Evolutionary conservation across 1,139 yeast species (phyloP).

Genomic region (Scheffersomyces insectosa): DNA sequence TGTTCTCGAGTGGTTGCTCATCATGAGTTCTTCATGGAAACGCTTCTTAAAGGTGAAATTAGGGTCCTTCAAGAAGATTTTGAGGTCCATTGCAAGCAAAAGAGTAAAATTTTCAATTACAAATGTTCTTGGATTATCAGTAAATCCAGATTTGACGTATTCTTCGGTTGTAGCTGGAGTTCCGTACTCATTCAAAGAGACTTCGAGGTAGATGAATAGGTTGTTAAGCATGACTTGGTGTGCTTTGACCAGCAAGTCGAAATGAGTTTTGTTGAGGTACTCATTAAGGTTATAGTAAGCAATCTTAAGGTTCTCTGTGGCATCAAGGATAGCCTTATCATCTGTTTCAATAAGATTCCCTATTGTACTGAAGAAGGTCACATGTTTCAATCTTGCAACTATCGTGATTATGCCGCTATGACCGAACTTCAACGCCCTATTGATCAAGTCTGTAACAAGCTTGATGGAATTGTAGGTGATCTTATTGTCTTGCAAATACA

Average conservation of each 20-base stretch:
- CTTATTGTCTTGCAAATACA: conserved; percentile 46
- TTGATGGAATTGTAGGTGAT: conserved; percentile 46
- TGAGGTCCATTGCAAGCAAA: conserved; percentile 50
- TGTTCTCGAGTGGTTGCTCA: conserved; percentile 44
- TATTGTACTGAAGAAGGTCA: conserved; percentile 43
- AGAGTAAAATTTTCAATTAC: conserved; percentile 44
- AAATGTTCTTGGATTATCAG: conserved; percentile 44
- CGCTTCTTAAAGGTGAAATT: conserved; percentile 59
- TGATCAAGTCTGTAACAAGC: conserved; percentile 47
- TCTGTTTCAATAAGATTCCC: conserved; percentile 43
- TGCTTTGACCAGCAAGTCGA: conserved; percentile 41
- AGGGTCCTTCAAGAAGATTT: conserved; percentile 53
- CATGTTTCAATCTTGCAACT: conserved; percentile 47
- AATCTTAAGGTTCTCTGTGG: conserved; percentile 33
- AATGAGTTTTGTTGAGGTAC: conserved; percentile 34
- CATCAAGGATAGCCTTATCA: conserved; percentile 35
- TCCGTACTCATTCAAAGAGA: conserved; percentile 46
- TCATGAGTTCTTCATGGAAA: conserved; percentile 59
- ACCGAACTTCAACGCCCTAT: conserved; percentile 41
- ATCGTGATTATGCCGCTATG: conserved; percentile 44
- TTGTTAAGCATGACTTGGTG: conserved; percentile 47
- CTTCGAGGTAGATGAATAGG: conserved; percentile 41
- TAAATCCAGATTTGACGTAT: conserved; percentile 48
- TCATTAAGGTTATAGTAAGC: conserved; percentile 42
- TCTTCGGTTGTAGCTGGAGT: conserved; percentile 48